Base-by-base conservation (phyloP, 2,329 filamentous ascomycete genomes). In the Mollisiaceae sp. region DNA sequence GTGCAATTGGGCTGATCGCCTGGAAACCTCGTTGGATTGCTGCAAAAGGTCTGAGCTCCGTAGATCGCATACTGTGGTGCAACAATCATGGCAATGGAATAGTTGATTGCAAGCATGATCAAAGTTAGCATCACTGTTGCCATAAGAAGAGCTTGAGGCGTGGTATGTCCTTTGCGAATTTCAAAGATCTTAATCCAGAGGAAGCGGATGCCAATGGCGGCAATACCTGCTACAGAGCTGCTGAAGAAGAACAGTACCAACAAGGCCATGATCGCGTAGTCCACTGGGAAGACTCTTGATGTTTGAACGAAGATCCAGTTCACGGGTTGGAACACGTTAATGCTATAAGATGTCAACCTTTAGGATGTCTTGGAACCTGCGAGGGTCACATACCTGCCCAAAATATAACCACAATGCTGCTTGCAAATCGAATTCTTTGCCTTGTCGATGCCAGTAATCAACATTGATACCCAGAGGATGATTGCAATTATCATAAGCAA, bases 381-480 rank as follows among this genome's bases (percentile, higher is more conserved):
- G 41, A 15, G 5, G 45, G 15, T 43, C 14, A 66, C 68, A 55
- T 66, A 73, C 75, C 66, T 85, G 52, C 89, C 93, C 4, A 99
- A 85, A 59, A 98, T 91, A 79, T 97, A 99, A 68, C 95, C 95
- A 76, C 95, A 99, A 72, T 88, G 89, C 65, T 89, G 83, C 77
- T 95, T 94, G 85, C 95, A 99, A 68, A 96, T 82, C 3, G 94
- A 97, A 81, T 98, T 97, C 78, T 91, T 94, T 41, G 93, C 92
- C 81, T 98, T 98, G 85, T 99, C 95, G 74, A 98, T 93, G 71
- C 89, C 91, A 0, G 94, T 98, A 76, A 98, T 91, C 71, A 98
- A 85, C 93, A 99, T 98, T 14, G 92, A 97, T 9, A 90, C 85
- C 85, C 93, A 97, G 71, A 96, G 85, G 50, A 97, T 71, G 15